Percentiles rank a stretch among this genome's conserved stretches.
Evolutionary conservation across 2,329 filamentous ascomycete genomes (phyloP).

Genomic region (Aureobasidium sp.): DNA sequence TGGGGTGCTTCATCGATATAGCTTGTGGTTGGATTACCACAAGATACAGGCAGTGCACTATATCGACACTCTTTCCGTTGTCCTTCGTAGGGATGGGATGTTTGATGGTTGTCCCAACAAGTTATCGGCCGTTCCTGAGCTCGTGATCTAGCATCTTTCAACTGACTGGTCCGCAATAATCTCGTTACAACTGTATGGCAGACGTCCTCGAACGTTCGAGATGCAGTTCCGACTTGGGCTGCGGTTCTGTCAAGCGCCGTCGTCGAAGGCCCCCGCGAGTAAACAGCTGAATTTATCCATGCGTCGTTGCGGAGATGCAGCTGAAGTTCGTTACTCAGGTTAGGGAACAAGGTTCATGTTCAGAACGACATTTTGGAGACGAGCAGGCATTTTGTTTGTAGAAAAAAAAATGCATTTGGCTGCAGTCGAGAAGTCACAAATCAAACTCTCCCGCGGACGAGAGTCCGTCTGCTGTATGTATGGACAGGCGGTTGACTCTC

Average conservation of each 20-base stretch:
- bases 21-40: neutral
- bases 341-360: neutral
- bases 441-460: neutral
- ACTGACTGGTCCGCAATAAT: neutral
- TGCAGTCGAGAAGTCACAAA: neutral
- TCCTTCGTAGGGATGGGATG: too few relatives aligned
- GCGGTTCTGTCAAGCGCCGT: neutral
- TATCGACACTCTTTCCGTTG: neutral
- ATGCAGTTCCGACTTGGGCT: neutral
- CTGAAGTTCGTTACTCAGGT: neutral
- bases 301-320: neutral
- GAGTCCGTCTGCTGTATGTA: neutral
- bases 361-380: neutral
- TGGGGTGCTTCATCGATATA: neutral
- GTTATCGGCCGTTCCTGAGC: neutral
- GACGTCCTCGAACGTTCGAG: neutral
- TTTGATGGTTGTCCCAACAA: neutral
- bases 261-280: neutral
- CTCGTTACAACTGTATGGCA: neutral
- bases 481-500: neutral
- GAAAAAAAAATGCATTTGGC: neutral
- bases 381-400: neutral
- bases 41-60: neutral
- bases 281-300: neutral
- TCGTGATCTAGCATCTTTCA: neutral